Base-by-base conservation (phyloP, 116 monocot species). In the Phalaenopsis hybrid region DNA sequence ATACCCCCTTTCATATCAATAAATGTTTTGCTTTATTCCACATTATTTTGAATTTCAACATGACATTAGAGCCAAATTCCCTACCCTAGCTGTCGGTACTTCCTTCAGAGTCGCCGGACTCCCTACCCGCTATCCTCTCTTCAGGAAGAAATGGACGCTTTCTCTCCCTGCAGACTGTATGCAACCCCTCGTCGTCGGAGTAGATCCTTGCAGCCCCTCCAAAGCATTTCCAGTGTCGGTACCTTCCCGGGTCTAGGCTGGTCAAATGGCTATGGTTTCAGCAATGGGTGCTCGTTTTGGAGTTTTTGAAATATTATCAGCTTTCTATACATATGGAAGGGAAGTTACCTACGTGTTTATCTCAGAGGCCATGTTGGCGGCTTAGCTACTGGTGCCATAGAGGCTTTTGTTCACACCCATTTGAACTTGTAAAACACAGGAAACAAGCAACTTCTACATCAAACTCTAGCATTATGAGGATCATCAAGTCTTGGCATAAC, bases 291-390 rank as follows among this genome's bases (percentile, higher is more conserved):
- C 90, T 31, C 93, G 98, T 41, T 98, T 98, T 88, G 92, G 94
- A 78, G 83, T 82, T 65, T 95, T 92, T 89, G 95, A 98, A 86
- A 81, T 95, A 79, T 68, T 98, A 57, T 86, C 93, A 50, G 95
- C 95, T 84, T 98, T 92, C 80, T 95, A 88, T 82, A 94, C 84
- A 93, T 92, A 98, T 92, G 98, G 98, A 90, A 98, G 95, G 77
- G 90, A 92, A 85, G 90, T 93, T 85, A 84, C 92, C 69, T 90
- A 95, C 86, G 92, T 98, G 15, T 87, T 89, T 85, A 88, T 92
- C 8, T 89, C 90, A 65, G 95, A 98, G 85, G 93, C 95, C 79
- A 81, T 92, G 79, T 85, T 93, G 75, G 98, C 95, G 98, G 98
- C 67, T 83, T 98, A 68, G 88, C 87, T 75, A 85, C 93, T 85